Base-by-base conservation (phyloP, 2,329 filamentous ascomycete species). In the Penicillium occitanis region DNA sequence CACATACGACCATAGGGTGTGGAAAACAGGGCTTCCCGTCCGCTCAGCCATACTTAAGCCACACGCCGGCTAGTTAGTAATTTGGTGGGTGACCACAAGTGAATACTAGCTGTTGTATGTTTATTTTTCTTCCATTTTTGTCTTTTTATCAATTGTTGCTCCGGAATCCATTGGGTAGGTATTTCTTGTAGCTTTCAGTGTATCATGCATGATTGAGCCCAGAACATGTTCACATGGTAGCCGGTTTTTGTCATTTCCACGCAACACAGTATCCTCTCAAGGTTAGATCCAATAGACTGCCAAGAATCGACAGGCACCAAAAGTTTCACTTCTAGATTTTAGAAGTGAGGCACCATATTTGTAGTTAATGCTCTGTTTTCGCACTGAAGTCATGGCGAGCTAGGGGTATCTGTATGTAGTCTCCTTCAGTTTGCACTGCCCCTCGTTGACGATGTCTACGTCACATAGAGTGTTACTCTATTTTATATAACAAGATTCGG, bases 41-140 rank as follows among this genome's bases (percentile, higher is more conserved):
- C n/a, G n/a, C n/a, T 50, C 46, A 50, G 46, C 46, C 46, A 6
- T 25, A 50, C 46, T 50, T 50, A 50, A 50, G 46, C 46, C 46
- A 28, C 46, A 28, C 46, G 46, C 46, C 68, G 48, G 42, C 55
- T 66, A 65, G 59, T 53, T 46, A 50, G 50, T 53, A 53, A 25
- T 53, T 30, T 30, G 50, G 50, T 53, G 50, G 50, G 50, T 53
- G 50, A 53, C 50, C 50, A 53, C 50, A 30, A 30, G 50, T 25
- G 50, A 53, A 53, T 53, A 25, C 50, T 14, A 53, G 28, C 22
- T 66, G 22, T 19, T 8, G 50, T 53, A 53, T 53, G 48, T 51
- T 28, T 28, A 2, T 25, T 25, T 25, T 25, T 3, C 3, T 1
- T 25, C 3, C 3, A 3, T 25, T 25, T 28, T 51, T 51, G 2